Base-by-base conservation (phyloP, 805 yeast genomes). In the Alloascoidea hylecoeti region DNA sequence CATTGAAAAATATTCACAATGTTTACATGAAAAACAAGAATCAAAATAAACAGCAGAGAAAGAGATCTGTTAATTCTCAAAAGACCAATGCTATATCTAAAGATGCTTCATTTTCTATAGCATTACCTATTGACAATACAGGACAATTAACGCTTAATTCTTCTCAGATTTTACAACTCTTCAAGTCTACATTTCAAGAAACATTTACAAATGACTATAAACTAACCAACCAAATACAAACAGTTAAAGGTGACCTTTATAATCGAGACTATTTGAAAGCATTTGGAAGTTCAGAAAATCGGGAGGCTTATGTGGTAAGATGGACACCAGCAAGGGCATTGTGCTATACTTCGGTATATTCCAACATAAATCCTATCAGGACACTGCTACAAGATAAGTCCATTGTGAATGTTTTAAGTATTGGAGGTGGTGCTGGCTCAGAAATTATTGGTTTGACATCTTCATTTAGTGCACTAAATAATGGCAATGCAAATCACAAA, bases 371-470 rank as follows among this genome's bases (percentile, higher is more conserved):
- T 3, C 65, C 65, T 3, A 53, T 75, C 5, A 50, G 55, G 34
- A 52, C 57, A 2, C 30, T 66, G 16, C 49, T 71, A n/a, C 36
- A 35, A 23, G 41, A 45, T 3, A 15, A 16, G n/a, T 13, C 12
- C 15, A 18, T 17, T 14, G 15, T 58, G 3, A 54, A 64, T 4
- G 70, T 77, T 0, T 52, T 84, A 27, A 71, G 78, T 47, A 64
- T 86, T 28, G 96, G 95, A 15, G 95, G 94, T 16, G 96, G 96
- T 27, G 95, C 95, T 0, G 83, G 89, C 3, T 82, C 85, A 2
- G 96, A 85, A 51, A 56, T 84, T 16, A 72, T 75, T 19, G 70
- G 72, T 5, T 82, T 72, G 0, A 49, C 83, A 34, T 72, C 73
- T 1, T 66, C 86, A 14, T 59, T 80, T 1, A 76, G 74, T 43